Evolutionary conservation across 768 basidiomycete species (phyloP).

Genomic region (Hemileccinum rubropunctum): DNA sequence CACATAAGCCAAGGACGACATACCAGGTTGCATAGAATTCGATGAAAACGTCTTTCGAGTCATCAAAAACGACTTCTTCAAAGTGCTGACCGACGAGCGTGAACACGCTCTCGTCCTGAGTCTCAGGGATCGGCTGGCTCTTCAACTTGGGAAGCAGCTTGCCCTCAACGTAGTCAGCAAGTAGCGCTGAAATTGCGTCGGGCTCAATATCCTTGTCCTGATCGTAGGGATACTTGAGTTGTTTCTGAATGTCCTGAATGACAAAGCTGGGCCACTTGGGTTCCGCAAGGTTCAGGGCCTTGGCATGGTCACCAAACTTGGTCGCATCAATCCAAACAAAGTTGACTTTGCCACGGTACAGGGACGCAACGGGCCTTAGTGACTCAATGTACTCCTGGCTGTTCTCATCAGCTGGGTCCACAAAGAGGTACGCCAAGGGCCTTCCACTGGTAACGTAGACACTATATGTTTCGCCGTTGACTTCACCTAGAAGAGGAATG

Average conservation of each 20-base stretch:
- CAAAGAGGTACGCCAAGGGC: constrained; percentile 92
- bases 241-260: constrained; percentile 77
- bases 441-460: constrained; percentile 77
- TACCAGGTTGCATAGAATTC: constrained; percentile 98
- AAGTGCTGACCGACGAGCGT: constrained; percentile 87
- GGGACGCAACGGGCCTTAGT: constrained; percentile 73
- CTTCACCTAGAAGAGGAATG: constrained; percentile 87
- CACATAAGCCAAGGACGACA: constrained; percentile 25
- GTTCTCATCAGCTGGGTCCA: constrained; percentile 72
- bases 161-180: constrained; percentile 66
- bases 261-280: constrained; percentile 93
- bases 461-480: constrained; percentile 91
- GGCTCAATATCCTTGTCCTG: constrained; percentile 62
- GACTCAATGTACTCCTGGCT: constrained; percentile 63
- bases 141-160: constrained; percentile 82
- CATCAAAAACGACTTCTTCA: constrained; percentile 81
- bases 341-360: constrained; percentile 86
- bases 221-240: constrained; percentile 87
- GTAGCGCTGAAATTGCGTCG: constrained; percentile 54
- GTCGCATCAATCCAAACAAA: constrained; percentile 98
- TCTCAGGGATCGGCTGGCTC: constrained; percentile 81
- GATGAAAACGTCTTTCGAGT: constrained; percentile 90
- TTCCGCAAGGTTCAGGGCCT: constrained; percentile 84
- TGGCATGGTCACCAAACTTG: constrained; percentile 95
- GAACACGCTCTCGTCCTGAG: constrained; percentile 80